Evolutionary conservation across 768 basidiomycete species (phyloP).

Genomic region (Strobilomyces dryophilus): DNA sequence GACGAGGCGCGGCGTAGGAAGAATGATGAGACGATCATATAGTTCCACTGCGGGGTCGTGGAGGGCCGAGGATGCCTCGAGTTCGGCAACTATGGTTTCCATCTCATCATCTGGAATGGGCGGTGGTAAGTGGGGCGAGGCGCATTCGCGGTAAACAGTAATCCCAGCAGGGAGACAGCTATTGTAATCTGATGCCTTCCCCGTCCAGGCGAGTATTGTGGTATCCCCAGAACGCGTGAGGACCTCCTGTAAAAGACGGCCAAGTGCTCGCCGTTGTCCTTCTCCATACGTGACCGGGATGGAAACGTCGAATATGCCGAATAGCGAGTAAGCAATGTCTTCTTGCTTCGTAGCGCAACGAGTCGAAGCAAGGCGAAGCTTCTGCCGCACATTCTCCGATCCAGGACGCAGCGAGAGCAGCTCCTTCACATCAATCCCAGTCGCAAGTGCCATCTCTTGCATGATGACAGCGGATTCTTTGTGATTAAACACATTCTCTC

Average conservation of each 20-base stretch:
- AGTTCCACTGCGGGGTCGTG: conserved; percentile 8
- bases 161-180: conserved; percentile 23
- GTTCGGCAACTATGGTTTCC: conserved; percentile 1
- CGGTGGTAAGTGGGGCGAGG: conserved; percentile 3
- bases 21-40: conserved; percentile 9
- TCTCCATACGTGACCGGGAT: conserved; percentile 24
- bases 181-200: conserved; percentile 19
- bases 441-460: conserved; percentile 17
- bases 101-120: conserved; percentile 9
- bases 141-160: conserved; percentile 10
- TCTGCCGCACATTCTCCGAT: conserved; percentile 11
- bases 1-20: conserved; percentile 14
- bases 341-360: conserved; percentile 21
- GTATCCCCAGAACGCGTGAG: conserved; percentile 14
- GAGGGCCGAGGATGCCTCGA: neutral
- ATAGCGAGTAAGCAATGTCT: conserved; percentile 25
- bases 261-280: conserved; percentile 19
- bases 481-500: conserved; percentile 9
- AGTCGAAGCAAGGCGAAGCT: conserved; percentile 19
- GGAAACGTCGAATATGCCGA: conserved; percentile 23
- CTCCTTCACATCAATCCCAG: conserved; percentile 4
- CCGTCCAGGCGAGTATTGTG: conserved; percentile 17
- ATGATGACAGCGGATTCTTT: conserved; percentile 18
- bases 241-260: conserved; percentile 18
- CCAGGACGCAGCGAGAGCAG: conserved; percentile 15